phyloP scores from a whole-genome alignment of 2,329 filamentous ascomycete species.

The Pestalotiopsis sp. region DNA sequence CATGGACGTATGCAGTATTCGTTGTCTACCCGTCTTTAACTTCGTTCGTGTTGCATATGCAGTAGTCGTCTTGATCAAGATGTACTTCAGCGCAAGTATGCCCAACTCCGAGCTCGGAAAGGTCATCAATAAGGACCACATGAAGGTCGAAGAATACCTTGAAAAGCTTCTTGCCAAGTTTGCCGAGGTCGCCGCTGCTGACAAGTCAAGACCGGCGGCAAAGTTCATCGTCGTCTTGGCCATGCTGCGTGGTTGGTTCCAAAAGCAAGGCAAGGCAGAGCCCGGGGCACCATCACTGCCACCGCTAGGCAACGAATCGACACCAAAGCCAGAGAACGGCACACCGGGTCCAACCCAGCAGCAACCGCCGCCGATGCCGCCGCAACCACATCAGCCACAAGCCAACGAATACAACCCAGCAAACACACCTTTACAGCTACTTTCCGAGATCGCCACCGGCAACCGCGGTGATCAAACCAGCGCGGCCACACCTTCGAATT shows the following conservation, averaged over 20 bases:
- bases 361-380: background rate
- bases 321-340: slow-evolving; percentile 17
- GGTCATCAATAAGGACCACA: slow-evolving; percentile 68
- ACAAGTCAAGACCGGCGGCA: slow-evolving; percentile 65
- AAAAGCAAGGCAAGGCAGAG: slow-evolving; percentile 46
- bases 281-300: background rate
- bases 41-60: slow-evolving; percentile 75
- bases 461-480: slow-evolving; percentile 30
- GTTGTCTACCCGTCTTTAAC: slow-evolving; percentile 70
- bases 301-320: slow-evolving; percentile 14
- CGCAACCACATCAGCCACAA: slow-evolving; percentile 16
- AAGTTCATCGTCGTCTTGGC: slow-evolving; percentile 74
- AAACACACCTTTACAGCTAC: slow-evolving; percentile 58
- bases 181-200: slow-evolving; percentile 62
- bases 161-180: slow-evolving; percentile 73
- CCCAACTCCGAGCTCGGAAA: slow-evolving; percentile 69
- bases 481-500: slow-evolving; percentile 19
- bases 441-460: slow-evolving; percentile 58
- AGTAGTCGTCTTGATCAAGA: slow-evolving; percentile 73
- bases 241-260: slow-evolving; percentile 73
- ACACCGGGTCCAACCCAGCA: background rate
- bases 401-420: slow-evolving; percentile 34
- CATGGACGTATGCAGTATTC: slow-evolving; percentile 61
- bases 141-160: slow-evolving; percentile 69
- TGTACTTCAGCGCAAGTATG: slow-evolving; percentile 69